phyloP scores from a whole-genome alignment of 371 early-diverging fungal species.

The Nematocida sp. region DNA sequence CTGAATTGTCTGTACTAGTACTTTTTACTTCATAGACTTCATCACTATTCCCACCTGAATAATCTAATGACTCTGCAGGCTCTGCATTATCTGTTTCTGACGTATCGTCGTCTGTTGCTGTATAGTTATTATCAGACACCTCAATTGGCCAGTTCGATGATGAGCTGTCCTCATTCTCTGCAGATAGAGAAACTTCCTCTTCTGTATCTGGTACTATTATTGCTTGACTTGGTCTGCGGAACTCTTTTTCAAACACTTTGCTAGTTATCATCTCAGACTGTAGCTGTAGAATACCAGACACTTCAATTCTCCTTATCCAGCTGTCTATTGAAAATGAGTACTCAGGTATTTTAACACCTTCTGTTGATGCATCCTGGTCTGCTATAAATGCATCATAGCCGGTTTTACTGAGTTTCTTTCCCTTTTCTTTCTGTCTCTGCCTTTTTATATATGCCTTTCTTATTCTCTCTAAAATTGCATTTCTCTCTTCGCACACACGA shows the following conservation, averaged over 20 bases:
- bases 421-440: neutral
- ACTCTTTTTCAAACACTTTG: conserved; percentile 49
- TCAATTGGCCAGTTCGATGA: conserved; percentile 12
- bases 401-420: neutral
- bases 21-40: neutral
- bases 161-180: conserved; percentile 6
- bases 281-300: conserved; percentile 39
- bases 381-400: neutral
- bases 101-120: neutral
- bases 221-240: conserved; percentile 1
- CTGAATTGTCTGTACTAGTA: neutral
- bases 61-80: neutral
- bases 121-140: neutral
- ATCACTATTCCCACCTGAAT: neutral
- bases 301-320: conserved; percentile 36
- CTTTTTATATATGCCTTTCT: neutral
- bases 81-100: conserved; percentile 3
- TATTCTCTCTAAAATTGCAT: neutral
- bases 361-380: neutral
- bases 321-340: neutral
- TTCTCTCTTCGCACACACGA: conserved; percentile 24
- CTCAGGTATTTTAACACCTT: neutral
- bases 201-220: conserved; percentile 34
- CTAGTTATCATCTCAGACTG: conserved; percentile 51
- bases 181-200: conserved; percentile 15